phyloP scores from a whole-genome alignment of 768 basidiomycete genomes.

The Mycena metata region DNA sequence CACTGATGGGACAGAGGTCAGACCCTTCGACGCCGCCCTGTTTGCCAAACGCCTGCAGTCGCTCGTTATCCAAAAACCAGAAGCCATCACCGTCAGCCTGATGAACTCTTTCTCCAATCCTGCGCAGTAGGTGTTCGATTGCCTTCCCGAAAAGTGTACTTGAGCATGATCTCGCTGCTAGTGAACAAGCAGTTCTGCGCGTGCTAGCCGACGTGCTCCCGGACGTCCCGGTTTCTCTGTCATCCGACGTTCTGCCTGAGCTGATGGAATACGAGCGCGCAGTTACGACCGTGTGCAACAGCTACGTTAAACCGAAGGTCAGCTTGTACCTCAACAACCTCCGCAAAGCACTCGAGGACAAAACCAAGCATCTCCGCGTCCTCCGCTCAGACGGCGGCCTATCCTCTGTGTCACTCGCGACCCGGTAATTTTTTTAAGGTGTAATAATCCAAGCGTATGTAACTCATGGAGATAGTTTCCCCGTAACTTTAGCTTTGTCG shows the following conservation, averaged over 20 bases:
- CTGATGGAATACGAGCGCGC: slow-evolving; percentile 37
- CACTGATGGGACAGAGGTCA: slow-evolving; percentile 33
- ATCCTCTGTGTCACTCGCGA: slow-evolving; percentile 23
- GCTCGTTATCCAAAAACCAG: slow-evolving; percentile 20
- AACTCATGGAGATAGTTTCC: no score
- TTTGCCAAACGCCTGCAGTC: slow-evolving; percentile 26
- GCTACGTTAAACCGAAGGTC: slow-evolving; percentile 30
- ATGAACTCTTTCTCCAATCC: slow-evolving; percentile 37
- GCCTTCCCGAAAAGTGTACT: background rate
- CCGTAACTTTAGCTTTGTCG: slow-evolving; percentile 18
- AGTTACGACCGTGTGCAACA: slow-evolving; percentile 33
- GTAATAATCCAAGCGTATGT: no score
- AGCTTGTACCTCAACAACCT: slow-evolving; percentile 31
- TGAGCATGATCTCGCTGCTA: slow-evolving; percentile 4
- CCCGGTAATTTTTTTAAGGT: no score
- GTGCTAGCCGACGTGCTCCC: slow-evolving; percentile 25
- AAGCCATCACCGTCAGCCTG: slow-evolving; percentile 32
- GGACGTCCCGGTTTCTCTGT: slow-evolving; percentile 31
- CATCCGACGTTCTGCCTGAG: slow-evolving; percentile 32
- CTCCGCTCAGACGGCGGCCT: slow-evolving; percentile 33
- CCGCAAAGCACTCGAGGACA: slow-evolving; percentile 26
- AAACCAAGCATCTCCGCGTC: slow-evolving; percentile 33
- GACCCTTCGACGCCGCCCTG: slow-evolving; percentile 31
- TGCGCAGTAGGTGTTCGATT: slow-evolving; percentile 17
- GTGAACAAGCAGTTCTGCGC: slow-evolving; percentile 29